These are phyloP conservation scores for Udeniomyces megalosporus DNA, from an alignment of 768 basidiomycete species.

Conservation along the genomic window DNA sequence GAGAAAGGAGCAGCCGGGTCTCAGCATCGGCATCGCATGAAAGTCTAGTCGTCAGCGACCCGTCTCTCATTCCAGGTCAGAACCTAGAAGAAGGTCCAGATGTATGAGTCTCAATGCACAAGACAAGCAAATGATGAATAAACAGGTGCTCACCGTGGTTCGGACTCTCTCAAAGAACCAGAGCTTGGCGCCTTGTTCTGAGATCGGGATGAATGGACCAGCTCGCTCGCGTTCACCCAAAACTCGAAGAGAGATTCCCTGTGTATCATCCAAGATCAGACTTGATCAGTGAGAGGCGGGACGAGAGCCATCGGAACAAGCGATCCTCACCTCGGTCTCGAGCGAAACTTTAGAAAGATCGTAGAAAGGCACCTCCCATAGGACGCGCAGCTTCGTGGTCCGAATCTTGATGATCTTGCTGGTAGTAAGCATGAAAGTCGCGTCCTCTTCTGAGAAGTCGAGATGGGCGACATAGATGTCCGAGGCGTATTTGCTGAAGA, in stretches of 20 bases:
- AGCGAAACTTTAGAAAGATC: conserved; percentile 70
- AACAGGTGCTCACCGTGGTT: not conserved
- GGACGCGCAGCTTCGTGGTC: conserved; percentile 64
- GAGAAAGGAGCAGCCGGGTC: too few relatives aligned
- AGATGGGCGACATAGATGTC: conserved; percentile 87
- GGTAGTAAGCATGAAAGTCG: conserved; percentile 45
- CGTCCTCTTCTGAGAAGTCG: conserved; percentile 62
- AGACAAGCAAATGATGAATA: too few relatives aligned
- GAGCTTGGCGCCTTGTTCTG: conserved; percentile 26
- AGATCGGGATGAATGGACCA: conserved; percentile 35
- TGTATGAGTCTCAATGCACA: too few relatives aligned
- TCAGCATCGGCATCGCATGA: not conserved
- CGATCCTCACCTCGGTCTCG: conserved; percentile 49
- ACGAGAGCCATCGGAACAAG: too few relatives aligned
- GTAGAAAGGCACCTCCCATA: conserved; percentile 81
- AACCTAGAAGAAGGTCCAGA: too few relatives aligned
- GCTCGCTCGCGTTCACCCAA: not conserved
- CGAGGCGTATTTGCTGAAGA: conserved; percentile 42
- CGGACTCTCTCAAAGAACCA: conserved; percentile 34
- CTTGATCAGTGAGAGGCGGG: too few relatives aligned
- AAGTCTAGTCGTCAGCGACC: not conserved
- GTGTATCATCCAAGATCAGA: too few relatives aligned
- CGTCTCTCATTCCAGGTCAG: not conserved
- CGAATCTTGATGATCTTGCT: conserved; percentile 65
- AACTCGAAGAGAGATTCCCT: conserved; percentile 1